Conservation (phyloP, 257 asterid species). For the Vinca minor region DNA sequence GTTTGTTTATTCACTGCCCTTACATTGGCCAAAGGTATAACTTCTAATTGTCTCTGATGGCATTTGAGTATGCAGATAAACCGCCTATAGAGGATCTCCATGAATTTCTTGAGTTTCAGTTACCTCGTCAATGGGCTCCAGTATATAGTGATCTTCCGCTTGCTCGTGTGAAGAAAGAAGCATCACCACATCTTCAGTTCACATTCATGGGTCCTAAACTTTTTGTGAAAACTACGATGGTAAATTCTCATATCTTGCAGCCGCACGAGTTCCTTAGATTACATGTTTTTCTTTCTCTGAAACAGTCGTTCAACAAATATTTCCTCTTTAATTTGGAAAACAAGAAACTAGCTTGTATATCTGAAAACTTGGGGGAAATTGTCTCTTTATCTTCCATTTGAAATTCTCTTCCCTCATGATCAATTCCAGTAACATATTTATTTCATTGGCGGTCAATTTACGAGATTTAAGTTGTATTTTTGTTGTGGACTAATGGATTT, state of each 20-base stretch:
- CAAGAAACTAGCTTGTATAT: background rate
- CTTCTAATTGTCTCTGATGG: constrained; percentile 13
- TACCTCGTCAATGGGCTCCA: constrained; percentile 84
- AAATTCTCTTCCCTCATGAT: background rate
- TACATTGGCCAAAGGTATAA: background rate
- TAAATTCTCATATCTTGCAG: constrained; percentile 14
- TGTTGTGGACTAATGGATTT: background rate
- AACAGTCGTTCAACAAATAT: too few species aligned
- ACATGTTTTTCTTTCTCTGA: too few species aligned
- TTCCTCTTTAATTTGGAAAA: background rate
- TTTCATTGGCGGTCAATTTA: background rate
- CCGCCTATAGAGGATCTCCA: constrained; percentile 66
- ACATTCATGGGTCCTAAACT: constrained; percentile 66
- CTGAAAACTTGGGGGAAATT: background rate
- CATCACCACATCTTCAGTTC: constrained; percentile 62
- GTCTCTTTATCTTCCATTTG: background rate
- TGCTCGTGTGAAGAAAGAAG: constrained; percentile 44
- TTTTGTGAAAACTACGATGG: constrained; percentile 69
- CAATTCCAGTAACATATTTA: background rate
- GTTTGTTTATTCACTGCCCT: background rate
- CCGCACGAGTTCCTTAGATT: background rate
- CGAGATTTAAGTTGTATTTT: background rate
- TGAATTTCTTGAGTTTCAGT: constrained; percentile 63
- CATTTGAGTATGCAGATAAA: constrained; percentile 40
- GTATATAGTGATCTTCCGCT: constrained; percentile 67